Base-by-base conservation (phyloP, 805 yeast species). In the Wickerhamomyces silvicola region DNA sequence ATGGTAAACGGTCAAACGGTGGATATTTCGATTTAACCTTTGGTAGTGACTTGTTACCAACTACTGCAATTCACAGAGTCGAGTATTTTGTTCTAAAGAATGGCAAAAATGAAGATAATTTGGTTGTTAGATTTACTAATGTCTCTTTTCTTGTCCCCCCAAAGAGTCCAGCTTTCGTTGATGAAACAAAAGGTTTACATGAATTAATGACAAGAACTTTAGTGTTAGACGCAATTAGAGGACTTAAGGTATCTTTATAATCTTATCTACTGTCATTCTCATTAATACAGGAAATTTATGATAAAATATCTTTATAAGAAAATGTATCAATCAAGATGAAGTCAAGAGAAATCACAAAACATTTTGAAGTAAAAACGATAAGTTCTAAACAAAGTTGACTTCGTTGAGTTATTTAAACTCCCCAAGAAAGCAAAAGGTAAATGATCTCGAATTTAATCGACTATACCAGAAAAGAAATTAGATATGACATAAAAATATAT, bases 131-230 rank as follows among this genome's bases (percentile, higher is more conserved):
- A 41, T 21, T 45, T 18, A 39, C 44, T 2, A 46, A 47, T 26
- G 38, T 37, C 4, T 27, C 39, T 3, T 25, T 10, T n/a, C 11
- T 35, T 1, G 25, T 31, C 13, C 30, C 34, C 7, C 33, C 37
- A 8, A 32, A 35, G 6, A 27, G 39, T 9, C 38, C 41, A 2
- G 29, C 27, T 5, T 38, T 36, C 12, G 19, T 12, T 12, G 52
- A 49, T 35, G 41, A 37, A 11, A 42, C 50, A 7, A 37, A 33
- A 7, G 50, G 46, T 1, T 27, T 49, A 21, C 54, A 49, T 19
- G 52, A 49, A 32, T 37, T 46, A 12, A 45, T 49, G 51, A 45
- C 51, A 3, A 46, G 52, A 39, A 41, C 49, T 22, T 37, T 49
- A 33, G 52, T 49, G 11, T 29, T 37, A 25, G 50, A 49, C 35